These are phyloP conservation scores for Vigna radiata DNA, from an alignment of 306 rosid species.

Conservation along the genomic window DNA sequence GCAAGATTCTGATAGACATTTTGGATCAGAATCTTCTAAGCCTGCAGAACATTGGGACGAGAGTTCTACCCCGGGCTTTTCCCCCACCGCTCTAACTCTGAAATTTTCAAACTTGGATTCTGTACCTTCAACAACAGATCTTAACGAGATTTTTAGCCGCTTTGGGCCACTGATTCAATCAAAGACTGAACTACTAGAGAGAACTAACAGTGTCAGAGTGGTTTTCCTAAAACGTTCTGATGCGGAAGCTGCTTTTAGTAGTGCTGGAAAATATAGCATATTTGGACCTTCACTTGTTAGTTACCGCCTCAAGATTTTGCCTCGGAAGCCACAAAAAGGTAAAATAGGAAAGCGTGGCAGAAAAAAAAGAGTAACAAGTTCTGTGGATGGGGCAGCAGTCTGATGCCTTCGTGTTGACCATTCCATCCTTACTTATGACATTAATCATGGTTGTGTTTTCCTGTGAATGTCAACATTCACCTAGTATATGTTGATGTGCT, in stretches of 20 bases:
- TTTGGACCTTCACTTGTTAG: slow-evolving; percentile 85
- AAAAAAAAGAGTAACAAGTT: slow-evolving; percentile 37
- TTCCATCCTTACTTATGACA: background rate
- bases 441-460: slow-evolving; percentile 7
- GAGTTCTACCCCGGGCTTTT: slow-evolving; percentile 42
- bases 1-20: slow-evolving; percentile 33
- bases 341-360: slow-evolving; percentile 50
- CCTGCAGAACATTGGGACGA: slow-evolving; percentile 40
- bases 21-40: slow-evolving; percentile 44
- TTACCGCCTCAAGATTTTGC: slow-evolving; percentile 77
- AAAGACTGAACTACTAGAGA: slow-evolving; percentile 71
- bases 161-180: slow-evolving; percentile 68
- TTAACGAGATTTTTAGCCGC: slow-evolving; percentile 65
- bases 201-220: slow-evolving; percentile 69
- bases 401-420: slow-evolving; percentile 39
- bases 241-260: slow-evolving; percentile 85
- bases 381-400: slow-evolving; percentile 39
- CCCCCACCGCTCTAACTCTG: slow-evolving; percentile 73
- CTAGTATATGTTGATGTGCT: slow-evolving; percentile 37
- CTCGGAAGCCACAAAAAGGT: slow-evolving; percentile 44
- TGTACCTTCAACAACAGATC: slow-evolving; percentile 64
- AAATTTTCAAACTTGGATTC: slow-evolving; percentile 66
- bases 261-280: slow-evolving; percentile 79
- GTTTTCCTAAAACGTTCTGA: slow-evolving; percentile 65
- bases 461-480: slow-evolving; percentile 14